Conservation (phyloP, 1,139 yeast species). For the Chernovozyma aurita region DNA sequence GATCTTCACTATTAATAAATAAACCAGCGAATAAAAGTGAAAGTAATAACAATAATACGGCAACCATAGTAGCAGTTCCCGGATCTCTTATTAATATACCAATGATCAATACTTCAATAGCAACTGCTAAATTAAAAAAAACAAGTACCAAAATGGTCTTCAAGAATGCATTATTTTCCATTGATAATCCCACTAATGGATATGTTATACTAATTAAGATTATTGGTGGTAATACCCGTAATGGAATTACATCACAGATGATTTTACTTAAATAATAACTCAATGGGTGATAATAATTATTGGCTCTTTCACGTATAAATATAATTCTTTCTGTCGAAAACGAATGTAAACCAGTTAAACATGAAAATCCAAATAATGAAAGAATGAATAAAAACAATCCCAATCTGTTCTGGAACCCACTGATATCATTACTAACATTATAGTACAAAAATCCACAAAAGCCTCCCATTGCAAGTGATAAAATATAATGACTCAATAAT, state of each 20-base stretch:
- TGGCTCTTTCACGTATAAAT: slow-evolving; percentile 88
- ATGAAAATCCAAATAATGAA: slow-evolving; percentile 89
- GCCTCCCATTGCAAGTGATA: slow-evolving; percentile 70
- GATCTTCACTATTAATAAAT: slow-evolving; percentile 76
- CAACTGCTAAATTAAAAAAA: slow-evolving; percentile 79
- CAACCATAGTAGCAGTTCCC: slow-evolving; percentile 89
- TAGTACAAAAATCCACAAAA: slow-evolving; percentile 87
- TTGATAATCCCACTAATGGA: slow-evolving; percentile 84
- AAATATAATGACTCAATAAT: slow-evolving; percentile 72
- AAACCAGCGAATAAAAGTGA: slow-evolving; percentile 90
- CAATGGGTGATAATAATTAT: slow-evolving; percentile 84
- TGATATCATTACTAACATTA: slow-evolving; percentile 77
- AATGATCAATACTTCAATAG: slow-evolving; percentile 78
- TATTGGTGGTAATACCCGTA: slow-evolving; percentile 86
- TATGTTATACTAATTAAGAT: slow-evolving; percentile 80
- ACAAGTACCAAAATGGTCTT: slow-evolving; percentile 67
- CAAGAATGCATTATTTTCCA: slow-evolving; percentile 73
- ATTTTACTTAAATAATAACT: slow-evolving; percentile 84
- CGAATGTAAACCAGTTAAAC: slow-evolving; percentile 85
- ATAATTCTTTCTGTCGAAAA: slow-evolving; percentile 85
- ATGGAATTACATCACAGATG: slow-evolving; percentile 82
- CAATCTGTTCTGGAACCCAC: slow-evolving; percentile 93
- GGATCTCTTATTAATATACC: slow-evolving; percentile 86
- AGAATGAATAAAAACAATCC: slow-evolving; percentile 88
- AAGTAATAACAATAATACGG: slow-evolving; percentile 77